These are phyloP conservation scores for Protea cynaroides DNA, from an alignment of 164 flowering plant species.

Conservation along the genomic window DNA sequence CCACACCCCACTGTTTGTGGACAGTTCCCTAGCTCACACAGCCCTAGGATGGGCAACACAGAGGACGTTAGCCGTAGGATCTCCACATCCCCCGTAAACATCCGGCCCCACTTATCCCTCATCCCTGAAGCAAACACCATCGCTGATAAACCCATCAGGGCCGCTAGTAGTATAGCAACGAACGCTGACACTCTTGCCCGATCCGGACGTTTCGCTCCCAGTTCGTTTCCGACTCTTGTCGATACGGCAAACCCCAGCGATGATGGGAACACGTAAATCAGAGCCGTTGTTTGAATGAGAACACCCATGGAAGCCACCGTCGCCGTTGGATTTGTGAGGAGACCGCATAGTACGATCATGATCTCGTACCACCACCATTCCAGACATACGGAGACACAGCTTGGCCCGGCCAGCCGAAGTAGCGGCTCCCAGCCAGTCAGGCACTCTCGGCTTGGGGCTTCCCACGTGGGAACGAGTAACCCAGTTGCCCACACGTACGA, in stretches of 20 bases:
- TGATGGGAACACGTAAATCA: slow-evolving; percentile 80
- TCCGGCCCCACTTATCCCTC: slow-evolving; percentile 55
- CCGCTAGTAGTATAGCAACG: slow-evolving; percentile 48
- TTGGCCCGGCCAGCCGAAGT: slow-evolving; percentile 64
- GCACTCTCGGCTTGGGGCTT: slow-evolving; percentile 46
- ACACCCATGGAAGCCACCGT: slow-evolving; percentile 91
- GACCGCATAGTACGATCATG: slow-evolving; percentile 82
- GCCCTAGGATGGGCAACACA: slow-evolving; percentile 76
- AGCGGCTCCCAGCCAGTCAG: slow-evolving; percentile 75
- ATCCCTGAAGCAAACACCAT: slow-evolving; percentile 46
- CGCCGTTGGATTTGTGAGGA: slow-evolving; percentile 55
- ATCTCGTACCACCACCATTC: slow-evolving; percentile 99
- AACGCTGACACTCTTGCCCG: slow-evolving; percentile 48
- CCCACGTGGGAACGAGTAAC: slow-evolving; percentile 49
- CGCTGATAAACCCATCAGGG: slow-evolving; percentile 61
- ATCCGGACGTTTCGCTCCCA: slow-evolving; percentile 68
- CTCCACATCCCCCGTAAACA: slow-evolving; percentile 55
- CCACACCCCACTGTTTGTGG: slow-evolving; percentile 96
- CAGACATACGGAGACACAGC: slow-evolving; percentile 85
- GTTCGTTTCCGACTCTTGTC: slow-evolving; percentile 90
- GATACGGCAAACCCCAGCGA: slow-evolving; percentile 84
- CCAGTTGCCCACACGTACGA: slow-evolving; percentile 34
- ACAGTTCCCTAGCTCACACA: slow-evolving; percentile 94
- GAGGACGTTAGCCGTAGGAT: slow-evolving; percentile 62
- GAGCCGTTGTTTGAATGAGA: slow-evolving; percentile 78